A percentile compares a stretch with the other conserved stretches of the same genome.
Evolutionary conservation across 2,329 filamentous ascomycete genomes (phyloP).

Genomic region (Aspergillus sp.): DNA sequence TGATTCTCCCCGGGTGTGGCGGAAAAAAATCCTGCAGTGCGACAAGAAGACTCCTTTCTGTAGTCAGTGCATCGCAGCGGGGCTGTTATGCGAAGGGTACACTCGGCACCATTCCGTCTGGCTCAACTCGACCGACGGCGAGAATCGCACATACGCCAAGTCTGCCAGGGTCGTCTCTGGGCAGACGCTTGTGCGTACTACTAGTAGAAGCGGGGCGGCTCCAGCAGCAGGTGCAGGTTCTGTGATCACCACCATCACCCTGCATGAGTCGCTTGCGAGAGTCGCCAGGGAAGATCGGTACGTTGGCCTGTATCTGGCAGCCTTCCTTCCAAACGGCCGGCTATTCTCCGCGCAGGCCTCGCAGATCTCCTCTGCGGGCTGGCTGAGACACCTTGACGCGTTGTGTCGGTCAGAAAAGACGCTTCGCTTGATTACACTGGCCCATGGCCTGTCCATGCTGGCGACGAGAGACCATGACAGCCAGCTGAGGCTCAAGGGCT

Average conservation of each 20-base stretch:
- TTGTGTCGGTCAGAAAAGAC: conserved; percentile 5
- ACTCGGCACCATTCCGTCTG: background rate
- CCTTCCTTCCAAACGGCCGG: conserved; percentile 6
- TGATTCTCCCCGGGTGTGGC: too few relatives aligned
- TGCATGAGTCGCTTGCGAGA: conserved; percentile 1
- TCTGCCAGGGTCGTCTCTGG: too few relatives aligned
- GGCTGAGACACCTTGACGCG: conserved; percentile 3
- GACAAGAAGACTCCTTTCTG: conserved; percentile 8
- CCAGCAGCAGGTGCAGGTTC: too few relatives aligned
- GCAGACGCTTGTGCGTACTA: too few relatives aligned
- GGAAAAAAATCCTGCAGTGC: background rate
- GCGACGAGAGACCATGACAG: conserved; percentile 4
- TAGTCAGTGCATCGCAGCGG: conserved; percentile 3
- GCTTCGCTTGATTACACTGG: background rate
- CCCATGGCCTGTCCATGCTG: conserved; percentile 9
- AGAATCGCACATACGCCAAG: background rate
- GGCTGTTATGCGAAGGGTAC: conserved; percentile 7
- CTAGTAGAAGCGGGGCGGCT: background rate
- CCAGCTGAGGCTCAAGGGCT: conserved; percentile 5
- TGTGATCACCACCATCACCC: background rate
- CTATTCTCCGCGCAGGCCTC: conserved; percentile 2
- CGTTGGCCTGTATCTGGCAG: conserved; percentile 5
- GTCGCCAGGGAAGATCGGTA: background rate
- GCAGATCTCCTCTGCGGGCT: conserved; percentile 7
- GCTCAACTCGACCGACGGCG: conserved; percentile 8